Conservation (phyloP, 2,329 filamentous ascomycete species). For the Mycosphaerella sp. region DNA sequence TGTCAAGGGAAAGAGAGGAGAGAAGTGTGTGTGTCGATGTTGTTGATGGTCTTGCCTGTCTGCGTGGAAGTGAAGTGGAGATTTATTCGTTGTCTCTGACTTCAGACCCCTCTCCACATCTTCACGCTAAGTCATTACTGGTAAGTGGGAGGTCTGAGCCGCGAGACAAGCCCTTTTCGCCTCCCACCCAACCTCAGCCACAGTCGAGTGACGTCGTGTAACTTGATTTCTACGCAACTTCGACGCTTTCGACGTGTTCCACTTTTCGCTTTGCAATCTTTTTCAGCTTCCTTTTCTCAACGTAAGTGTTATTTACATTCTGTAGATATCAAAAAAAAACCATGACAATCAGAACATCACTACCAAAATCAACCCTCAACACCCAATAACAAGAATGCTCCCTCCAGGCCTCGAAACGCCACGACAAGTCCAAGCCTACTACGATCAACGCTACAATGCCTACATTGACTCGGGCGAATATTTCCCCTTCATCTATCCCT, state of each 20-base stretch:
- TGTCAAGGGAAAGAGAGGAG: neutral
- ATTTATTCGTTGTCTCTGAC: neutral
- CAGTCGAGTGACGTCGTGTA: neutral
- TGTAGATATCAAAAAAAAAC: neutral
- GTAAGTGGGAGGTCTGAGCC: too few relatives aligned
- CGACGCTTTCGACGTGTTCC: neutral
- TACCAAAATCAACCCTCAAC: neutral
- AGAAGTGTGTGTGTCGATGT: neutral
- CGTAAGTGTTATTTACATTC: neutral
- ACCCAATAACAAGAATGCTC: constrained; percentile 19
- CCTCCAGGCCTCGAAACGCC: constrained; percentile 26
- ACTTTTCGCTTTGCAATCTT: too few relatives aligned
- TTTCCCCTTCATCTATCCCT: constrained; percentile 42
- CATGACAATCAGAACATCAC: neutral
- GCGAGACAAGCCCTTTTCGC: too few relatives aligned
- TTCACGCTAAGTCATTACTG: too few relatives aligned
- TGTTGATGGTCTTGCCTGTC: neutral
- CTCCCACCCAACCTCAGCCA: neutral
- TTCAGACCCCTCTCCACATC: too few relatives aligned
- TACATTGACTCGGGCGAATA: constrained; percentile 37
- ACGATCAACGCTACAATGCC: constrained; percentile 37
- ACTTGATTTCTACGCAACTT: neutral
- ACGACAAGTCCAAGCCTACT: constrained; percentile 28
- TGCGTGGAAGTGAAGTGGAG: neutral
- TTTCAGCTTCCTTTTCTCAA: neutral